Percentiles rank a stretch among this genome's conserved stretches.
These are phyloP conservation scores for Diversispora eburnea DNA, from an alignment of 192 early-diverging fungal genomes.

Conservation along the genomic window DNA sequence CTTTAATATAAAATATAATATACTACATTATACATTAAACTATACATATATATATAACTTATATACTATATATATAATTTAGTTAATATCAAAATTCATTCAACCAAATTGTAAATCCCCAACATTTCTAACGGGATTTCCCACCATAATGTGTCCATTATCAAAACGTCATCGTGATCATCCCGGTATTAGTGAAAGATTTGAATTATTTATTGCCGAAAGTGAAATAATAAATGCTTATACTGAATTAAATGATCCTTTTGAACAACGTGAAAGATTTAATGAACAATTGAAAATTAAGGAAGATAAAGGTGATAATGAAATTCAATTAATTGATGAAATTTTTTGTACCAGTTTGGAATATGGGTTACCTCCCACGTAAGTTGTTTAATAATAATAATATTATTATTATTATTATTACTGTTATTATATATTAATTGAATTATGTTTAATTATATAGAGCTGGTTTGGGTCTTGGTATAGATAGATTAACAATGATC, in stretches of 20 bases:
- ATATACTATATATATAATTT: slow-evolving; percentile 21
- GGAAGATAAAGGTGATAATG: slow-evolving; percentile 96
- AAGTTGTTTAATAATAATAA: slow-evolving; percentile 27
- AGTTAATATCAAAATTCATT: slow-evolving; percentile 75
- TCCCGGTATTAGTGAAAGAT: slow-evolving; percentile 92
- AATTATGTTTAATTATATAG: neutral
- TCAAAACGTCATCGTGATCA: slow-evolving; percentile 92
- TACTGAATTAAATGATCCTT: slow-evolving; percentile 99
- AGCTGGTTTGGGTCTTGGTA: slow-evolving; percentile 89
- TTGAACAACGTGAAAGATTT: slow-evolving; percentile 97
- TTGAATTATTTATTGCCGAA: slow-evolving; percentile 96
- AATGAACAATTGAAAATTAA: slow-evolving; percentile 86
- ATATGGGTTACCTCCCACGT: slow-evolving; percentile 95
- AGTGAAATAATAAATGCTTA: slow-evolving; percentile 99
- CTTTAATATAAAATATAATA: neutral
- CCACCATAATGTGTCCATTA: slow-evolving; percentile 97
- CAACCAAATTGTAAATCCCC: slow-evolving; percentile 78
- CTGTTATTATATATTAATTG: neutral
- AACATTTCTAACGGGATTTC: slow-evolving; percentile 95
- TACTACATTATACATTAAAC: neutral
- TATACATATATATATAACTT: neutral
- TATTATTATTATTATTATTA: neutral
- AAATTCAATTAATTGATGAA: slow-evolving; percentile 97
- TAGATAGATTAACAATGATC: slow-evolving; percentile 98
- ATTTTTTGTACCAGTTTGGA: slow-evolving; percentile 95